These are phyloP conservation scores for Suillus clintonianus DNA, from an alignment of 768 basidiomycete genomes.

Conservation along the genomic window DNA sequence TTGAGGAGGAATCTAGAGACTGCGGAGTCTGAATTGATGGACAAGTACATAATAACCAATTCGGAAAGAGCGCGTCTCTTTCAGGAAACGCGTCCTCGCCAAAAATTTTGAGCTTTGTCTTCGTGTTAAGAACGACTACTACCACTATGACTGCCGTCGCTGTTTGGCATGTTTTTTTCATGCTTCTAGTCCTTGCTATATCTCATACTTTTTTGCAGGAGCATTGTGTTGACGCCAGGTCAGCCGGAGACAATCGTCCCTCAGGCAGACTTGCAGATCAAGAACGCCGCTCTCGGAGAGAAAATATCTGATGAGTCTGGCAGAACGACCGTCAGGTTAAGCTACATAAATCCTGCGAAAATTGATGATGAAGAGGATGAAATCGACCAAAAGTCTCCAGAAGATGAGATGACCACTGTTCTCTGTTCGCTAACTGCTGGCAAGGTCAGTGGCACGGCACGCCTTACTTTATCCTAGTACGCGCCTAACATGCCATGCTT, in stretches of 20 bases:
- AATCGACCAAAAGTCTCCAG: slow-evolving; percentile 37
- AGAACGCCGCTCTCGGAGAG: slow-evolving; percentile 81
- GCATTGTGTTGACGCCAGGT: slow-evolving; percentile 57
- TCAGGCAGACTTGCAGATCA: slow-evolving; percentile 72
- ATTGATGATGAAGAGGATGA: slow-evolving; percentile 45
- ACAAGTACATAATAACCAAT: neutral
- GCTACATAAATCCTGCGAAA: slow-evolving; percentile 44
- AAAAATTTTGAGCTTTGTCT: slow-evolving; percentile 20
- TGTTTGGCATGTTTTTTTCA: slow-evolving; percentile 53
- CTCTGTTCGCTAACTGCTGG: slow-evolving; percentile 82
- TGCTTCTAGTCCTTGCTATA: slow-evolving; percentile 8
- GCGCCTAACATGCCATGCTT: slow-evolving; percentile 4
- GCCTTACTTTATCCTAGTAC: neutral
- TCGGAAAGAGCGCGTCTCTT: slow-evolving; percentile 5
- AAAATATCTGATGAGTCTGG: slow-evolving; percentile 60
- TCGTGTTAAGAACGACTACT: slow-evolving; percentile 12
- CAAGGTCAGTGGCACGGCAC: slow-evolving; percentile 51
- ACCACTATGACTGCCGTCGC: slow-evolving; percentile 55
- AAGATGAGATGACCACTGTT: slow-evolving; percentile 51
- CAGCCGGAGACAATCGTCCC: slow-evolving; percentile 58
- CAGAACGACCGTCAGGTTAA: slow-evolving; percentile 69
- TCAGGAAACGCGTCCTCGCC: slow-evolving; percentile 7
- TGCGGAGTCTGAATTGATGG: slow-evolving; percentile 48
- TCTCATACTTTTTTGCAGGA: slow-evolving; percentile 45
- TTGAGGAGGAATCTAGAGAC: slow-evolving; percentile 9